Percentiles rank a stretch among this genome's conserved stretches.
Evolutionary conservation across 2,329 filamentous ascomycete species (phyloP).

Genomic region (Sporothrix humicola): DNA sequence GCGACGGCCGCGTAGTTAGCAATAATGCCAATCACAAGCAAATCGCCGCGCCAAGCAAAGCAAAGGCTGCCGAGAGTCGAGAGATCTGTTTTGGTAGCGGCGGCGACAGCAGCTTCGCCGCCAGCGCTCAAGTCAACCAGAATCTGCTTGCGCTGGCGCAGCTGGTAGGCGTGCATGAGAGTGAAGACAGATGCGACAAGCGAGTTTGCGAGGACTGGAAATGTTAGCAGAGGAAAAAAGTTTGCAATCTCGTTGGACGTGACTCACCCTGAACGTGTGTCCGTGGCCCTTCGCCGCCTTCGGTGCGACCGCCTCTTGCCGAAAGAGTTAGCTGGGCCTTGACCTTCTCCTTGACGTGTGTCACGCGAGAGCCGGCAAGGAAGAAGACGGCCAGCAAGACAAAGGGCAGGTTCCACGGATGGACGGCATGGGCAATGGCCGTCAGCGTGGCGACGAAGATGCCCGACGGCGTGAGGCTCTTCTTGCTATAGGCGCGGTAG

Average conservation of each 20-base stretch:
- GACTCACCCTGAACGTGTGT: conserved; percentile 76
- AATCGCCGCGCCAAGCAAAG: conserved; percentile 66
- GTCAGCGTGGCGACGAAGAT: conserved; percentile 74
- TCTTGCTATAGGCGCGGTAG: conserved; percentile 71
- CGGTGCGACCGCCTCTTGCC: conserved; percentile 69
- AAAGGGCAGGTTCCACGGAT: conserved; percentile 95
- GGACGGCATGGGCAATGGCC: conserved; percentile 80
- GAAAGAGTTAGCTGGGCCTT: conserved; percentile 83
- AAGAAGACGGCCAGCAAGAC: conserved; percentile 84
- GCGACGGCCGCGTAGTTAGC: conserved; percentile 90
- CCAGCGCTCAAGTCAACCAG: conserved; percentile 45
- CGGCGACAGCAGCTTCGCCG: conserved; percentile 32
- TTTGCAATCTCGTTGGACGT: background rate
- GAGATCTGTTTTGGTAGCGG: background rate
- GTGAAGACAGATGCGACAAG: conserved; percentile 71
- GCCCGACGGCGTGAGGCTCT: conserved; percentile 79
- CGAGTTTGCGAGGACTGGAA: conserved; percentile 80
- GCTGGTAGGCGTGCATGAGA: conserved; percentile 65
- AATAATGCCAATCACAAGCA: conserved; percentile 69
- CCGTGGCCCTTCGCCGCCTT: conserved; percentile 78
- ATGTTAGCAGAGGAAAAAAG: background rate
- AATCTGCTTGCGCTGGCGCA: conserved; percentile 54
- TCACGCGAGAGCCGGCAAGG: conserved; percentile 79
- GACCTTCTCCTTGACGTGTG: conserved; percentile 77
- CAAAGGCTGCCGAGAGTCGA: conserved; percentile 56